phyloP scores from a whole-genome alignment of 305 asterid genomes.

The Fraxinus greggii region DNA sequence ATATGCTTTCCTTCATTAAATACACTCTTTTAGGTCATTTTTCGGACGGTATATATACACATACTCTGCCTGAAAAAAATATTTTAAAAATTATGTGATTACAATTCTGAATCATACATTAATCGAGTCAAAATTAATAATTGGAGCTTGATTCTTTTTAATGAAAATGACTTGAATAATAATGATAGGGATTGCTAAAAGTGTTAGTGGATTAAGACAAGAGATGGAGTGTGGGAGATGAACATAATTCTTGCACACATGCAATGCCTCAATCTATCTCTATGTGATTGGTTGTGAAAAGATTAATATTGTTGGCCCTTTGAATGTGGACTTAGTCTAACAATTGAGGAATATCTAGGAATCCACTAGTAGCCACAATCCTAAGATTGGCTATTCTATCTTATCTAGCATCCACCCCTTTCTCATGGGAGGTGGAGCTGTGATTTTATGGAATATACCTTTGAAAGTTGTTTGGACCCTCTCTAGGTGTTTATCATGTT shows the following conservation, averaged over 20 bases:
- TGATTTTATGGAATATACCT: slow-evolving; percentile 17
- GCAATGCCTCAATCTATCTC: background rate
- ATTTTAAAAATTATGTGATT: background rate
- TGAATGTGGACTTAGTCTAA: slow-evolving; percentile 18
- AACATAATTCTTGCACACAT: slow-evolving; percentile 11
- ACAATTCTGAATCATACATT: background rate
- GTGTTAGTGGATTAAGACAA: slow-evolving; percentile 22
- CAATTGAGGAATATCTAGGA: slow-evolving; percentile 24
- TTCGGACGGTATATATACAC: background rate
- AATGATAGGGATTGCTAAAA: slow-evolving; percentile 31
- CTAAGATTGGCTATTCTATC: slow-evolving; percentile 27
- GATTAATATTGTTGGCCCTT: slow-evolving; percentile 12
- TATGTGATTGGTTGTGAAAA: slow-evolving; percentile 19
- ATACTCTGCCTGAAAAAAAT: background rate
- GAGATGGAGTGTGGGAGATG: background rate
- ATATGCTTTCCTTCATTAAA: background rate
- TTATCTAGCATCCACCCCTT: slow-evolving; percentile 21
- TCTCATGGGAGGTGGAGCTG: slow-evolving; percentile 21
- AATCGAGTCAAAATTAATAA: background rate
- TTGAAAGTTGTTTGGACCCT: slow-evolving; percentile 9
- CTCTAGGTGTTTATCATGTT: slow-evolving; percentile 23
- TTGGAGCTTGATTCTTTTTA: slow-evolving; percentile 23
- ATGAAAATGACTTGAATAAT: slow-evolving; percentile 28
- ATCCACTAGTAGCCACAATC: slow-evolving; percentile 35
- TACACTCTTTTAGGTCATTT: background rate